phyloP scores from a whole-genome alignment of 2,329 filamentous ascomycete species.

The Sporothrix luriei region DNA sequence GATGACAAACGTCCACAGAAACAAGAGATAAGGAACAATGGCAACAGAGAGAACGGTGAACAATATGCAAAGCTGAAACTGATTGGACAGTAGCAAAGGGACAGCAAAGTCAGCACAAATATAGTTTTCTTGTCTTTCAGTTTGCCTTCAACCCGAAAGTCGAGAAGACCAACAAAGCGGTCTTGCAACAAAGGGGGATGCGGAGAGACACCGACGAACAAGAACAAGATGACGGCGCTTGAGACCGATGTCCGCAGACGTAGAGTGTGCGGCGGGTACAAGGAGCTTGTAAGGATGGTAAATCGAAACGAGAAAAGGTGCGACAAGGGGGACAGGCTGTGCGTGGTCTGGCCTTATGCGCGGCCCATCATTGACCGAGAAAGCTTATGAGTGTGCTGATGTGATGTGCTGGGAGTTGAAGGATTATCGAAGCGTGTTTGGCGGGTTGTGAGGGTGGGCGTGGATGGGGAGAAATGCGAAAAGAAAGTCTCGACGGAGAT shows the following conservation, averaged over 20 bases:
- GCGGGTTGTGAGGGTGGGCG: no score
- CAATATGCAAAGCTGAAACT: neutral
- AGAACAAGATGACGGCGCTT: neutral
- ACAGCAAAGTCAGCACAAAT: neutral
- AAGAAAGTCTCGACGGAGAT: neutral
- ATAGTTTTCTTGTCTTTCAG: neutral
- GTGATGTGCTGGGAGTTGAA: neutral
- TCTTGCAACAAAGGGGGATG: neutral
- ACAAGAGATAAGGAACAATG: neutral
- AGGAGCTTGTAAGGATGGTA: neutral
- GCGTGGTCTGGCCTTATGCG: conserved; percentile 23
- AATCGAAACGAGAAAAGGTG: conserved; percentile 2
- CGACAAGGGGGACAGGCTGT: conserved; percentile 18
- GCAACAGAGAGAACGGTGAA: conserved; percentile 1
- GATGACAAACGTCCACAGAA: neutral
- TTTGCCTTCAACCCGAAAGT: conserved; percentile 6
- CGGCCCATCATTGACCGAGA: conserved; percentile 18
- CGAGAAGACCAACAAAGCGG: neutral
- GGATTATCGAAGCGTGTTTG: neutral
- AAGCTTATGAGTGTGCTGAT: neutral
- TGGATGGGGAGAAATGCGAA: neutral
- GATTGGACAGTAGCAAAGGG: neutral
- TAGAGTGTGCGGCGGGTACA: neutral
- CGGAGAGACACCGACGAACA: neutral
- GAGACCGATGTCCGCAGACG: neutral